phyloP scores from a whole-genome alignment of 164 flowering plant species.

The Litsea cubeba region DNA sequence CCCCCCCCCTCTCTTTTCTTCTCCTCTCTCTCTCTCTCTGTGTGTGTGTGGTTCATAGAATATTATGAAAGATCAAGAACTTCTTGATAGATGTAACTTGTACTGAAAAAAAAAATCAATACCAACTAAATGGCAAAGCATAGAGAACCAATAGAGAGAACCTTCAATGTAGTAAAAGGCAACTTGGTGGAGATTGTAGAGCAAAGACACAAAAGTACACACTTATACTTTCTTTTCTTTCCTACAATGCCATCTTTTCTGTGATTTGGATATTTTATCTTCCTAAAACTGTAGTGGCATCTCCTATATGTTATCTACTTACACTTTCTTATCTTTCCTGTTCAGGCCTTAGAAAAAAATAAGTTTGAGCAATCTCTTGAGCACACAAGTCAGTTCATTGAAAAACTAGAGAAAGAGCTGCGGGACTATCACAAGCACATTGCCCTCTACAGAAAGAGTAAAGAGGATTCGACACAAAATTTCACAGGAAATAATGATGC shows the following conservation, averaged over 20 bases:
- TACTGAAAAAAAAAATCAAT: too few species aligned
- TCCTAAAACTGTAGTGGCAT: neutral
- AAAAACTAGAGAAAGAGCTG: constrained; percentile 83
- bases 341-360: constrained; percentile 88
- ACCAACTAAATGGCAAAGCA: too few species aligned
- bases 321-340: neutral
- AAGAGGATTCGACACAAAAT: constrained; percentile 25
- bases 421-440: constrained; percentile 71
- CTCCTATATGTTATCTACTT: neutral
- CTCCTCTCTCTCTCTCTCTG: neutral
- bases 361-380: constrained; percentile 77
- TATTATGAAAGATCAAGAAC: too few species aligned
- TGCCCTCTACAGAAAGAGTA: constrained; percentile 42
- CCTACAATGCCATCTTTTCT: neutral
- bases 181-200: too few species aligned
- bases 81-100: too few species aligned
- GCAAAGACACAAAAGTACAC: too few species aligned
- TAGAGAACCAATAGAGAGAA: too few species aligned
- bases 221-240: neutral
- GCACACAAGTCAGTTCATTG: constrained; percentile 89
- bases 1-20: too few species aligned
- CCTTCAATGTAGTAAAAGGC: too few species aligned
- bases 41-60: neutral
- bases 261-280: neutral
- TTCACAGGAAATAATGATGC: neutral